Percentiles rank a stretch among this genome's conserved stretches.
phyloP scores from a whole-genome alignment of 176 grass and related monocot genomes.

The Aechmea fasciata region DNA sequence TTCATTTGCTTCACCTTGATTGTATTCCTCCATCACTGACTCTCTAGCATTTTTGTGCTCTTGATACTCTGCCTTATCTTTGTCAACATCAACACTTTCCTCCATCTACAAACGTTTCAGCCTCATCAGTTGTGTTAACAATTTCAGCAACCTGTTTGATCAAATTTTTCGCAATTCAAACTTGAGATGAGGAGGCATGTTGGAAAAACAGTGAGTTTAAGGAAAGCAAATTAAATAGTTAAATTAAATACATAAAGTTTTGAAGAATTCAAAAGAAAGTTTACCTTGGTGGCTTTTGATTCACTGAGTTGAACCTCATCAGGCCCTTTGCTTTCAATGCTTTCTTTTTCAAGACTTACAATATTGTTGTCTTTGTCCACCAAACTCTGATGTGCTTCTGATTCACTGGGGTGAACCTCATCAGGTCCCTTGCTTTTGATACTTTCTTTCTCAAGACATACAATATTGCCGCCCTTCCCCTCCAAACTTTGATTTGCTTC shows the following conservation, averaged over 20 bases:
- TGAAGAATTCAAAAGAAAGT: neutral
- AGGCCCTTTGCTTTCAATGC: neutral
- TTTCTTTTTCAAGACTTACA: neutral
- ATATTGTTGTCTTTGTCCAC: neutral
- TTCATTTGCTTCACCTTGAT: neutral
- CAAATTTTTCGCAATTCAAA: neutral
- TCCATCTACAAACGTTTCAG: neutral
- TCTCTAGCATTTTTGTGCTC: slow-evolving; percentile 8
- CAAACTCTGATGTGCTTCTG: neutral
- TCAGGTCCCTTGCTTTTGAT: neutral
- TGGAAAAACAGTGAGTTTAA: neutral
- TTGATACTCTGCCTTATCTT: neutral
- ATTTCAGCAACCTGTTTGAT: slow-evolving; percentile 1
- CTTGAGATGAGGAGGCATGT: neutral
- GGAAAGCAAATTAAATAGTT: too few species aligned
- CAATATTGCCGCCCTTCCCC: neutral
- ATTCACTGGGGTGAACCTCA: neutral
- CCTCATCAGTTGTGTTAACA: neutral
- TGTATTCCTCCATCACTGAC: slow-evolving; percentile 1
- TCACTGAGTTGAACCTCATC: neutral
- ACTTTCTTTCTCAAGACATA: neutral
- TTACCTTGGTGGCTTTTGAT: neutral
- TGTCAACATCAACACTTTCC: neutral
- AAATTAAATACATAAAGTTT: neutral
- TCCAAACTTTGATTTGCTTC: neutral